Evolutionary conservation across 352 stramenopile species (phyloP), one percentile per base, ranked within the genome.

Genomic region (Globisporangium nagaii): DNA sequence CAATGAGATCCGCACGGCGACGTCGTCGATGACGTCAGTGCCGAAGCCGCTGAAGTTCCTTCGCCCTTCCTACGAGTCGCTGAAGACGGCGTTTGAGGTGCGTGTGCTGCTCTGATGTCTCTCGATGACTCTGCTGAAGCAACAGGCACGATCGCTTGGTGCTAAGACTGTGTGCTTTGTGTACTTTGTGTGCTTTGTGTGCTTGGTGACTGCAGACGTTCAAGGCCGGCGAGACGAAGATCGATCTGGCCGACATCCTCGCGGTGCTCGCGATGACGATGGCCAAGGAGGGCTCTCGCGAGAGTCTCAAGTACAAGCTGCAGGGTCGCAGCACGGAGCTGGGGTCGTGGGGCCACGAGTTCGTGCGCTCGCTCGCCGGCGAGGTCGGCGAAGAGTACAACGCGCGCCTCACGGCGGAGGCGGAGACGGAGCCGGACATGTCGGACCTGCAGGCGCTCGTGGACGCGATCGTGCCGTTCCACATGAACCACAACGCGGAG

Each of bases 11-110:
- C 84, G 93, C 40, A 96, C 86, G 31, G 89, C 97, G 22, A 99
- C 97, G 54, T 97, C 91, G 13, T 98, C 92, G 40, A 99, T 99
- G 97, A 99, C 97, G 47, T 98, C 89, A 22, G 97, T 99, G 30
- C 97, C 97, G 10, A 99, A 99, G 84, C 97, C 97, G 31, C 82
- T 99, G 40, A 99, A 99, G 84, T 99, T 99, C 64, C 70, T 99
- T 51, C 79, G 93, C 0, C 96, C 96, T 8, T 96, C 97, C 53
- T 99, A 98, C 75, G 87, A 88, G 25, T 60, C 72, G 20, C 75
- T 99, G 13, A 99, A 98, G 76, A 68, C 65, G 1, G 71, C 79
- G 12, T 90, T 83, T 41, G 72, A 85, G 60, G 74, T 84, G 46
- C 8, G 44, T 46, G 10, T 10, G 12, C 24, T 34, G 27, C 10